Conservation (phyloP, 1,284 basidiomycete genomes). For the Ganoderma boninense region DNA sequence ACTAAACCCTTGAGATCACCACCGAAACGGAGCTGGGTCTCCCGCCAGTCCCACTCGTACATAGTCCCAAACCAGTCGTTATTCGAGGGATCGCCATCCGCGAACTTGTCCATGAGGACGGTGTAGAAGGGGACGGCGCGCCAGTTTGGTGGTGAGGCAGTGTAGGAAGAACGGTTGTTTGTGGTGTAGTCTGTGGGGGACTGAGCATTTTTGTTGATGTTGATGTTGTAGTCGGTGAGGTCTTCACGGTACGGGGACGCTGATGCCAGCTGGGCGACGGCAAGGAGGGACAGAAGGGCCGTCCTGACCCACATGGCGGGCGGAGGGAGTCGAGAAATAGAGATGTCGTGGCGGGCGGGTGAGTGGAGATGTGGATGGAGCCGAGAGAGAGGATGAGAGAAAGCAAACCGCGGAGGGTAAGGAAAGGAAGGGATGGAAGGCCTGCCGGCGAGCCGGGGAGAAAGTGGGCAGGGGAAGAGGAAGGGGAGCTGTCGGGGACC, state of each 20-base stretch:
- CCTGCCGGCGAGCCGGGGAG: constrained; percentile 30
- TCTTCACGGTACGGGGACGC: constrained; percentile 82
- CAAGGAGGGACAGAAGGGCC: constrained; percentile 41
- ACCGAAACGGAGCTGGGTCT: constrained; percentile 88
- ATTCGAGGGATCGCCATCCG: constrained; percentile 89
- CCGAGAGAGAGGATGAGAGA: constrained; percentile 20
- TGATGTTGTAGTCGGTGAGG: constrained; percentile 84
- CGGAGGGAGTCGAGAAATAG: constrained; percentile 11
- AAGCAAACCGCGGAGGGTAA: constrained; percentile 32
- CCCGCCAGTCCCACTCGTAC: constrained; percentile 86
- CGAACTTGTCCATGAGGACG: constrained; percentile 90
- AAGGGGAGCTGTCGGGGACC: constrained; percentile 26
- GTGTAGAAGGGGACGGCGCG: constrained; percentile 86
- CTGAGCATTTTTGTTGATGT: constrained; percentile 80
- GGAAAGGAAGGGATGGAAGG: constrained; percentile 33
- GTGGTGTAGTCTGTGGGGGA: constrained; percentile 76
- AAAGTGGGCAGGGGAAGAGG: constrained; percentile 19
- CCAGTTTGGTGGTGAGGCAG: constrained; percentile 87
- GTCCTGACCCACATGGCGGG: constrained; percentile 44
- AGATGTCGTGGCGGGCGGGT: constrained; percentile 22
- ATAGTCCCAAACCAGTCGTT: constrained; percentile 87
- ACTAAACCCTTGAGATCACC: constrained; percentile 85
- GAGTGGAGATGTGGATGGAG: constrained; percentile 14
- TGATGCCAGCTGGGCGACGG: constrained; percentile 35
- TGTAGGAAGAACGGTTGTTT: constrained; percentile 72